Evolutionary conservation across 2,329 filamentous ascomycete genomes (phyloP).

Genomic region (Aspergillus nomiae): DNA sequence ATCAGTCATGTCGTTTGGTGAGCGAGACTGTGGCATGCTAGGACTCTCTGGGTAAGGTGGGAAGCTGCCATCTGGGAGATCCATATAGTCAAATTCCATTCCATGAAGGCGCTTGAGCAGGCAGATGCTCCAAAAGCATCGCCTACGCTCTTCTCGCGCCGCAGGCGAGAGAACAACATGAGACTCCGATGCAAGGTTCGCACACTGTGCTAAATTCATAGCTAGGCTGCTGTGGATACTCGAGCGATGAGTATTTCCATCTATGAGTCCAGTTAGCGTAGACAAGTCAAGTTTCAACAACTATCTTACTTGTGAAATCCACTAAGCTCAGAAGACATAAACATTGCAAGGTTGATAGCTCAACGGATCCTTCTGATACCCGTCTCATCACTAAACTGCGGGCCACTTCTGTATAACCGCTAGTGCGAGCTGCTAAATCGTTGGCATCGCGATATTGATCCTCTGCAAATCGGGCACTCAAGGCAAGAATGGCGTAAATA

Average conservation of each 20-base stretch:
- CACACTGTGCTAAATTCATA: constrained; percentile 49
- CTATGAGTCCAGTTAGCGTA: constrained; percentile 23
- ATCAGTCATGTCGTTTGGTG: constrained; percentile 21
- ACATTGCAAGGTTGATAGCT: constrained; percentile 47
- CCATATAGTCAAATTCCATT: constrained; percentile 43
- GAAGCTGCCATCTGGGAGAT: constrained; percentile 37
- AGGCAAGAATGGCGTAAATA: constrained; percentile 41
- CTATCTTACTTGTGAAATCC: constrained; percentile 43
- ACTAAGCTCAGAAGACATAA: constrained; percentile 45
- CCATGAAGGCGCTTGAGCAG: constrained; percentile 49
- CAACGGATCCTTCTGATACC: constrained; percentile 41
- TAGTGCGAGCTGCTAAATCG: constrained; percentile 29
- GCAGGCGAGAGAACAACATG: constrained; percentile 19
- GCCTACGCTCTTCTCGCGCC: constrained; percentile 35
- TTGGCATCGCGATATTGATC: constrained; percentile 24
- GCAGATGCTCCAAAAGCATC: constrained; percentile 48
- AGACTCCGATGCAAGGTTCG: constrained; percentile 45
- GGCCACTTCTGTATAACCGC: constrained; percentile 41
- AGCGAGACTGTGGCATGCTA: constrained; percentile 25
- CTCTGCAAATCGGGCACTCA: constrained; percentile 47
- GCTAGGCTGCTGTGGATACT: constrained; percentile 49
- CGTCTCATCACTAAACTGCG: constrained; percentile 42
- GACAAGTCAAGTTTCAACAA: neutral
- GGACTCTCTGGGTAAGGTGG: constrained; percentile 45
- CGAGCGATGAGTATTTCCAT: constrained; percentile 49